These are phyloP conservation scores for Hypholoma sublateritium DNA, from an alignment of 768 basidiomycete genomes.

Conservation along the genomic window DNA sequence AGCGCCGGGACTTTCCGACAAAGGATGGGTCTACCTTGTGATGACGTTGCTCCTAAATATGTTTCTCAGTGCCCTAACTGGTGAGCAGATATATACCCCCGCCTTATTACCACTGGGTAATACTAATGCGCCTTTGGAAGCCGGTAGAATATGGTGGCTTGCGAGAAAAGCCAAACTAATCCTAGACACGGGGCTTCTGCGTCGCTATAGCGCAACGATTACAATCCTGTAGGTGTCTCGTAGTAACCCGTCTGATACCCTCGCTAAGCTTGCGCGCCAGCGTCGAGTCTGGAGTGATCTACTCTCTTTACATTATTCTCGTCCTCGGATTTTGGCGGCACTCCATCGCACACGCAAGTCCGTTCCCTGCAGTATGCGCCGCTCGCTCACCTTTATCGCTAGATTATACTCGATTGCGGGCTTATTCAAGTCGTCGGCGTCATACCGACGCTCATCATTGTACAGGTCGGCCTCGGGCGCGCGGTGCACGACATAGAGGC, in stretches of 20 bases:
- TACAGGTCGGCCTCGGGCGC: constrained; percentile 30
- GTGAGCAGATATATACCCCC: constrained; percentile 15
- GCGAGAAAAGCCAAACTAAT: constrained; percentile 24
- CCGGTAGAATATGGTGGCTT: constrained; percentile 35
- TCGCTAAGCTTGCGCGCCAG: constrained; percentile 17
- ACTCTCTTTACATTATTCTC: constrained; percentile 33
- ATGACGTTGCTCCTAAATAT: constrained; percentile 34
- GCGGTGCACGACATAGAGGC: constrained; percentile 26
- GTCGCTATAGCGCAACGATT: constrained; percentile 32
- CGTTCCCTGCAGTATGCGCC: not conserved
- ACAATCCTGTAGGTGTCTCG: constrained; percentile 29
- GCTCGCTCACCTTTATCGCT: not conserved
- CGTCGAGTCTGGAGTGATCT: constrained; percentile 38
- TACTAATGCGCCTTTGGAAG: constrained; percentile 12
- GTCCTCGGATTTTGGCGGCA: constrained; percentile 28
- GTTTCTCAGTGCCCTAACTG: constrained; percentile 32
- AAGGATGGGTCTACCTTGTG: constrained; percentile 32
- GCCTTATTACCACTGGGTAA: not conserved
- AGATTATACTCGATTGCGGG: constrained; percentile 23
- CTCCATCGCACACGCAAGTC: constrained; percentile 14
- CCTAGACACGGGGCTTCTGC: constrained; percentile 26
- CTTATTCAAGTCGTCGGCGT: constrained; percentile 34
- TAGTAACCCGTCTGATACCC: not conserved
- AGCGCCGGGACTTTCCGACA: constrained; percentile 13
- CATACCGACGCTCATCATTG: constrained; percentile 35